A percentile compares a stretch with the other conserved stretches of the same genome.
Conservation (phyloP, 208 protist genomes). For the Acanthamoeba sp. region DNA sequence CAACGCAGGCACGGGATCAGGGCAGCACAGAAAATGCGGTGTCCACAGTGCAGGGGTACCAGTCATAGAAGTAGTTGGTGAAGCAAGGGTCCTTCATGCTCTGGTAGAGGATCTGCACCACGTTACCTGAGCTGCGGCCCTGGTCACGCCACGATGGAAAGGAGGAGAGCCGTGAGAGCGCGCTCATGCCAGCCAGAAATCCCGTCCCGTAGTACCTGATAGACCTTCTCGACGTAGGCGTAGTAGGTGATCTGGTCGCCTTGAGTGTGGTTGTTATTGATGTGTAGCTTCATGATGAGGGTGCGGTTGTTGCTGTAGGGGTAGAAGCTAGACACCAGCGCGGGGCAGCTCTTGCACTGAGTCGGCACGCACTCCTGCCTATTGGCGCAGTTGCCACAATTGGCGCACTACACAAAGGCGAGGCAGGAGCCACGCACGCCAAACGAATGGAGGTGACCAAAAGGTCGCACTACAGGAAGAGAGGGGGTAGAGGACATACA, state of each 20-base stretch:
- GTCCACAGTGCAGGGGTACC: not conserved
- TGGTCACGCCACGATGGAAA: not conserved
- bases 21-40: too few species aligned
- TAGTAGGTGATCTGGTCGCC: conserved; percentile 59
- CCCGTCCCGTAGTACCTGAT: too few species aligned
- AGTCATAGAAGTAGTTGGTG: conserved; percentile 31
- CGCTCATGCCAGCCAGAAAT: too few species aligned
- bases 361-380: conserved; percentile 23
- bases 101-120: conserved; percentile 44
- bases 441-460: not conserved
- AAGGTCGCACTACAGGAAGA: not conserved
- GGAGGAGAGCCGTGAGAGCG: not conserved
- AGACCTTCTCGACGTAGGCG: conserved; percentile 5
- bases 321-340: conserved; percentile 37
- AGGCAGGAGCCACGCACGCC: not conserved
- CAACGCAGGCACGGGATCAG: not conserved
- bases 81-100: conserved; percentile 32
- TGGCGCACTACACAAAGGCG: not conserved
- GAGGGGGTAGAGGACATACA: not conserved
- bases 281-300: conserved; percentile 60
- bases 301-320: conserved; percentile 46
- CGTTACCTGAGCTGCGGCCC: conserved; percentile 41
- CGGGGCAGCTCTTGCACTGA: conserved; percentile 29
- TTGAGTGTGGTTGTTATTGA: conserved; percentile 57
- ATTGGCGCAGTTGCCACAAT: conserved; percentile 23